Conservation (phyloP, 495 filamentous ascomycete species). For the Penicillium goetzii region DNA sequence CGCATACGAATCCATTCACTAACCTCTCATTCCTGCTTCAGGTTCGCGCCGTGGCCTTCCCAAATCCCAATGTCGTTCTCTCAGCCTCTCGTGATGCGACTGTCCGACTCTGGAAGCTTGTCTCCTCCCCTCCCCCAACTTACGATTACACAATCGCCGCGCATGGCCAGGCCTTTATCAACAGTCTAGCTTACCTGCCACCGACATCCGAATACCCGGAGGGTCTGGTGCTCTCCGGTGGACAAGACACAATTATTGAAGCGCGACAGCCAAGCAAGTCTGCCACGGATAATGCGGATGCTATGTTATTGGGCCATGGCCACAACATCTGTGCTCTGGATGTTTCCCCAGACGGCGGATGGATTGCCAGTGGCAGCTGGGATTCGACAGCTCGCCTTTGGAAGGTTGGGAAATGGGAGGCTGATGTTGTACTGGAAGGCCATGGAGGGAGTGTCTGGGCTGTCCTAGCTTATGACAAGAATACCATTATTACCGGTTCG, state of each 20-base stretch:
- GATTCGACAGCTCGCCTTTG: constrained; percentile 83
- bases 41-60: constrained; percentile 89
- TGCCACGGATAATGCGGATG: constrained; percentile 75
- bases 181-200: constrained; percentile 75
- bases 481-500: constrained; percentile 79
- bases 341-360: constrained; percentile 66
- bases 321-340: constrained; percentile 88
- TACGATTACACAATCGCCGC: constrained; percentile 78
- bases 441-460: constrained; percentile 88
- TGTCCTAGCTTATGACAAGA: constrained; percentile 78
- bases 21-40: constrained; percentile 39
- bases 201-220: constrained; percentile 72
- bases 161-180: constrained; percentile 81
- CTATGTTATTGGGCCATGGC: constrained; percentile 81
- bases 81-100: constrained; percentile 92
- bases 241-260: constrained; percentile 91
- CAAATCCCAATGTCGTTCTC: constrained; percentile 68
- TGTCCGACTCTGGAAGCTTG: constrained; percentile 81
- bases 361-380: constrained; percentile 93
- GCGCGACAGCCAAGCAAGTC: constrained; percentile 70
- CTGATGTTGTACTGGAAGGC: constrained; percentile 68
- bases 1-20: constrained; percentile 20
- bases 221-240: constrained; percentile 83
- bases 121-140: constrained; percentile 63
- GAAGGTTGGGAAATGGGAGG: constrained; percentile 76